Percentiles rank a stretch among this genome's conserved stretches.
Evolutionary conservation across 2,329 filamentous ascomycete genomes (phyloP).

Genomic region (Xylaria sp.): DNA sequence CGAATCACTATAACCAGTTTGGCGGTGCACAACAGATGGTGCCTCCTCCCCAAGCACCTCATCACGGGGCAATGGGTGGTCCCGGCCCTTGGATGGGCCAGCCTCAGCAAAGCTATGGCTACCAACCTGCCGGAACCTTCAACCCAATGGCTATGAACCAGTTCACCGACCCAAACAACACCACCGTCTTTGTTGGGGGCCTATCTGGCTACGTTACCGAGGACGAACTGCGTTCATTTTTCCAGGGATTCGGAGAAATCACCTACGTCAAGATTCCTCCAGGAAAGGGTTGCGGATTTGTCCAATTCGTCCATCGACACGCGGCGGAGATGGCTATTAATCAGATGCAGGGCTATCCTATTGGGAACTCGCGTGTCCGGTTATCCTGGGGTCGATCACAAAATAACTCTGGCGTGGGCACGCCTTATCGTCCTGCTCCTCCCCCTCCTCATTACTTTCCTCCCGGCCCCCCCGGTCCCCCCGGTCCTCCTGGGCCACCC

Average conservation of each 20-base stretch:
- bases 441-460: conserved; percentile 52
- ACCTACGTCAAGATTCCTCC: conserved; percentile 99
- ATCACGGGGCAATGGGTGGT: conserved; percentile 54
- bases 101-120: conserved; percentile 53
- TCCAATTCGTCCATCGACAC: conserved; percentile 98
- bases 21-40: conserved; percentile 54
- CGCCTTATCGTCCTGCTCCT: conserved; percentile 94
- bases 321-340: conserved; percentile 99
- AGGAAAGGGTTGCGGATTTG: conserved; percentile 98
- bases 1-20: conserved; percentile 52
- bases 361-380: conserved; percentile 97
- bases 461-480: conserved; percentile 47
- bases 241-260: conserved; percentile 99
- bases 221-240: conserved; percentile 99
- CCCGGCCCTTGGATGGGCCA: conserved; percentile 53
- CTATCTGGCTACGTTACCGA: conserved; percentile 98
- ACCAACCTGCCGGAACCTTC: conserved; percentile 57
- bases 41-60: conserved; percentile 55
- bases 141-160: conserved; percentile 85
- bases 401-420: conserved; percentile 99
- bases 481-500: conserved; percentile 46
- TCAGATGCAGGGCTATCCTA: conserved; percentile 99
- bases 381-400: conserved; percentile 97
- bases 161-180: conserved; percentile 99
- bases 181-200: conserved; percentile 96